phyloP scores from a whole-genome alignment of 2,329 filamentous ascomycete genomes.

The Stagonosporopsis rhizophila region DNA sequence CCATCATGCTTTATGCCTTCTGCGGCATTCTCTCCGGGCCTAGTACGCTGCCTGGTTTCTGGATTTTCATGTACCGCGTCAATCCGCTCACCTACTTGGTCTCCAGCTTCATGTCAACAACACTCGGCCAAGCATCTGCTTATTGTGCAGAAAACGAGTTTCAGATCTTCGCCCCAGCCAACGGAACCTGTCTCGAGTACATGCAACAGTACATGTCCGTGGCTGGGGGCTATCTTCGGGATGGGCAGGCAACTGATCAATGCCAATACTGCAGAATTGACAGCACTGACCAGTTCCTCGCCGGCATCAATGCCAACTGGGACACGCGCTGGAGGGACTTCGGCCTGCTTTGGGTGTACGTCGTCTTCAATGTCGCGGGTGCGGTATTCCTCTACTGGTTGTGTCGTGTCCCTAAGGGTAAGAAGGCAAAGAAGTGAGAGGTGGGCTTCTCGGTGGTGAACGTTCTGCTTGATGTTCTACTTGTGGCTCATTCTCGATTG shows the following conservation, averaged over 20 bases:
- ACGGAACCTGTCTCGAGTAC: conserved; percentile 53
- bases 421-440: conserved; percentile 45
- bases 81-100: conserved; percentile 72
- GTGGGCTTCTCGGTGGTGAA: conserved; percentile 1
- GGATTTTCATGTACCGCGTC: conserved; percentile 79
- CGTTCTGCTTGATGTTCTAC: neutral
- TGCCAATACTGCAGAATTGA: conserved; percentile 59
- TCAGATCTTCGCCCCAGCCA: conserved; percentile 46
- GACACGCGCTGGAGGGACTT: conserved; percentile 66
- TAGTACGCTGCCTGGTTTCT: conserved; percentile 69
- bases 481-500: neutral
- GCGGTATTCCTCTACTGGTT: conserved; percentile 62
- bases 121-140: conserved; percentile 57
- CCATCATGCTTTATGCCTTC: conserved; percentile 54
- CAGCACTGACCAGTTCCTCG: conserved; percentile 58
- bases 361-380: conserved; percentile 58
- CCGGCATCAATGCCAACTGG: conserved; percentile 51
- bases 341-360: conserved; percentile 59
- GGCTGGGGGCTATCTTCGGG: conserved; percentile 52
- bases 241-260: conserved; percentile 48
- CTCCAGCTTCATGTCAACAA: conserved; percentile 63
- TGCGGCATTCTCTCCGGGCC: conserved; percentile 67
- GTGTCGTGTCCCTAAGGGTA: conserved; percentile 57
- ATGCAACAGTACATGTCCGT: conserved; percentile 51
- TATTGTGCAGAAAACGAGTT: conserved; percentile 56